Evolutionary conservation across 208 protist genomes (phyloP), one percentile per base, ranked within the genome.

Genomic region (Wallacemonas rigidus): DNA sequence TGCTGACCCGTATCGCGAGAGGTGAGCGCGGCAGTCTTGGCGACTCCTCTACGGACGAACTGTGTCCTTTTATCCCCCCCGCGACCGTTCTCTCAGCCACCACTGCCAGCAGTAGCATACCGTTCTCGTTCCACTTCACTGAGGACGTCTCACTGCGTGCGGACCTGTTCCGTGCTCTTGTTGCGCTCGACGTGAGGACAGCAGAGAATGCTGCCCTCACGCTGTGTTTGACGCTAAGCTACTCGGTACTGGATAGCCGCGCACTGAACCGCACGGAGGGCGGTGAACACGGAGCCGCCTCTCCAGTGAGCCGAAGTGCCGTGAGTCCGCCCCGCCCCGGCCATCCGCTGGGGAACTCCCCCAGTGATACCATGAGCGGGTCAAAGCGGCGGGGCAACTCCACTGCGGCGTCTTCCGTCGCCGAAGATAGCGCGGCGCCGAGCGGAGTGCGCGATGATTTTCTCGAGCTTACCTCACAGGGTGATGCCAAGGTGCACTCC

Each of bases 91-190:
- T 12, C 45, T 50, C 45, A 26, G 26, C 26, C 26, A n/a, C 11
- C 60, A 41, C 60, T 6, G 6, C 43, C 7, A 17, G 11, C 56
- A 6, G 12, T 3, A 36, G 36, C 41, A 11, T 17, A 36, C 60
- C 60, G 3, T 65, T 65, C 26, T 26, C 36, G 43, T 48, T 38
- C 17, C 60, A 65, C n/a, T 69, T 70, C 45, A 63, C 44, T 36
- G n/a, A 61, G 36, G 43, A 70, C 26, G 48, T 60, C n/a, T 68
- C 62, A 3, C 53, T 41, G 17, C 35, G 72, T 54, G 72, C 35
- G n/a, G 62, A 80, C 40, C 64, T 90, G 12, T 90, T 90, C 50
- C 57, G 70, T 15, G 45, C 76, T 3, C 36, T 90, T 36, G 48
- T 69, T 4, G 65, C 76, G 36, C 58, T 86, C 43, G 67, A 86